These are phyloP conservation scores for Kwoniella shivajii DNA, from an alignment of 1,284 basidiomycete species.

Conservation along the genomic window DNA sequence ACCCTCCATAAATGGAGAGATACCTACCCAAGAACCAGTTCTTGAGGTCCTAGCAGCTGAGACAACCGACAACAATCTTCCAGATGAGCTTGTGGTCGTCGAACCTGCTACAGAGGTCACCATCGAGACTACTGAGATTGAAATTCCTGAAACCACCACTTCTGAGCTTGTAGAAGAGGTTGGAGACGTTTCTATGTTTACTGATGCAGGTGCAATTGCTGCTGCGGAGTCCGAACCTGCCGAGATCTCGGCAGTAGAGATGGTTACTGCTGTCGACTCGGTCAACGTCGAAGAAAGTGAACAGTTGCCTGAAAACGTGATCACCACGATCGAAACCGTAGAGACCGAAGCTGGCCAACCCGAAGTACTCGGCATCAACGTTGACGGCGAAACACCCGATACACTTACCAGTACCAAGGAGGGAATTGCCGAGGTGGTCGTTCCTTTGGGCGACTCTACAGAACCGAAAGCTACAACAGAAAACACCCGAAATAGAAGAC, in stretches of 20 bases:
- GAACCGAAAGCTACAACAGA: not conserved
- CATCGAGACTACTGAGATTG: not conserved
- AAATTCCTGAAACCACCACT: not conserved
- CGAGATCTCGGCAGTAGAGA: not conserved
- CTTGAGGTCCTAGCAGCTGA: not conserved
- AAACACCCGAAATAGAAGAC: constrained; percentile 24
- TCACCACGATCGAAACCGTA: not conserved
- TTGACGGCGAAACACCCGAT: not conserved
- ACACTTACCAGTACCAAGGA: not conserved
- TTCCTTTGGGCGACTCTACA: not conserved
- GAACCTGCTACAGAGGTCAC: not conserved
- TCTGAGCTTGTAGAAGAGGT: not conserved
- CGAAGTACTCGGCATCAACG: not conserved
- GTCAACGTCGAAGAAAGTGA: not conserved
- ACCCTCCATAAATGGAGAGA: too few species aligned
- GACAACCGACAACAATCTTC: too few species aligned
- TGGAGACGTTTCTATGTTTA: constrained; percentile 18
- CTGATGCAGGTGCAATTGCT: not conserved
- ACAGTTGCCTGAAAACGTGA: not conserved
- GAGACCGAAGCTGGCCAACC: not conserved
- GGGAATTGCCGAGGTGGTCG: not conserved
- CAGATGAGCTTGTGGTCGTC: not conserved
- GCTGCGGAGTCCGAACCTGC: not conserved
- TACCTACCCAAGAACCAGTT: not conserved
- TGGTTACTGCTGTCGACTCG: not conserved